These are phyloP conservation scores for Lepidopterella palustris DNA, from an alignment of 495 filamentous ascomycete species.

Conservation along the genomic window DNA sequence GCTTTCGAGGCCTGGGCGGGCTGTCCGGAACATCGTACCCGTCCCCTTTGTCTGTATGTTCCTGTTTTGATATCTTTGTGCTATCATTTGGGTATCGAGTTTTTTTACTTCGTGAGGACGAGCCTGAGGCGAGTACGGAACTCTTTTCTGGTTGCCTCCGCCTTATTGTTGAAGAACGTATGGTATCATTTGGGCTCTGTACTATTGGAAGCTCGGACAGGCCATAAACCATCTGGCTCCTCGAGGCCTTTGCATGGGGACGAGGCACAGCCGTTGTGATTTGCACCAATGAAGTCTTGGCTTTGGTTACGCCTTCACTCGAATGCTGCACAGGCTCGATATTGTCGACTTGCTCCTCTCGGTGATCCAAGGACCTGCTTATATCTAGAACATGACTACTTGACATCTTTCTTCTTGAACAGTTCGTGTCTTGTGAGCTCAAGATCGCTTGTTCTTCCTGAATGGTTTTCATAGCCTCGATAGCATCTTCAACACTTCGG, in stretches of 20 bases:
- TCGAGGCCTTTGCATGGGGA: too few species aligned
- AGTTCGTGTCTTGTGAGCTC: background rate
- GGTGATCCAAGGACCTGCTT: background rate
- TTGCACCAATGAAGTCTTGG: too few species aligned
- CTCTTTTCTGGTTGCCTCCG: too few species aligned
- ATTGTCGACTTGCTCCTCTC: background rate
- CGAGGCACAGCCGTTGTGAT: too few species aligned
- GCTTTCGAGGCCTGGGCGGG: background rate
- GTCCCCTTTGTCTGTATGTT: background rate
- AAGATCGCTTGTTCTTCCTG: background rate
- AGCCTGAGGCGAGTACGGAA: too few species aligned
- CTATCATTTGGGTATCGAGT: too few species aligned
- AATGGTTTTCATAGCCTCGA: constrained; percentile 7
- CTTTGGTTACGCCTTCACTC: background rate
- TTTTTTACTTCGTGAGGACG: too few species aligned
- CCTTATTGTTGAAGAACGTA: too few species aligned
- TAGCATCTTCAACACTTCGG: background rate
- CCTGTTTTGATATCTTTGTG: background rate
- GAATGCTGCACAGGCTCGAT: background rate
- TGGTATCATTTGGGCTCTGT: background rate
- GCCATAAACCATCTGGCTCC: too few species aligned
- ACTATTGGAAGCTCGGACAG: too few species aligned
- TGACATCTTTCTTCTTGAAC: background rate
- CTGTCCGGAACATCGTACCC: background rate
- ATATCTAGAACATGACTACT: background rate